Percentiles rank a stretch among this genome's conserved stretches.
phyloP scores from a whole-genome alignment of 2,329 filamentous ascomycete species.

The Arthrocladium fulminans region DNA sequence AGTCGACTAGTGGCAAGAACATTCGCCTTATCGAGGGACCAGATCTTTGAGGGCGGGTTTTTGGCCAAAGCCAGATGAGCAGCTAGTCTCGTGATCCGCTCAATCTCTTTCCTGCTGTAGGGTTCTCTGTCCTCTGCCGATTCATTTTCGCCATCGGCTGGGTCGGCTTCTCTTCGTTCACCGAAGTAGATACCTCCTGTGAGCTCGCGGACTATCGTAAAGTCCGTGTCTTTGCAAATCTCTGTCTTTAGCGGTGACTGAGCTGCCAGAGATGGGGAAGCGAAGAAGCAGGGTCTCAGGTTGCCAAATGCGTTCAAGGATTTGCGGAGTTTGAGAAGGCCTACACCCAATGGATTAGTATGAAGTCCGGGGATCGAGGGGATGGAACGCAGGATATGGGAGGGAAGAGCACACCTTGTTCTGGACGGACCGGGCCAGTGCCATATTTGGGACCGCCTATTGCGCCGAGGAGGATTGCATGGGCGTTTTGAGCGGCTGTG shows the following conservation, averaged over 20 bases:
- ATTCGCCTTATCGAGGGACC: constrained; percentile 92
- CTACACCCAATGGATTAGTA: neutral
- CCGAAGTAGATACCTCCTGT: constrained; percentile 95
- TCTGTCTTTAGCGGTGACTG: constrained; percentile 78
- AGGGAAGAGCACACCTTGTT: constrained; percentile 50
- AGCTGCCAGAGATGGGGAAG: constrained; percentile 73
- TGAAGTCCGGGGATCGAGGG: neutral
- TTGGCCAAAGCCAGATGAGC: constrained; percentile 70
- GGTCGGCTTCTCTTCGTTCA: constrained; percentile 66
- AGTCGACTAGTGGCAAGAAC: constrained; percentile 82
- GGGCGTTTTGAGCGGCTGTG: constrained; percentile 69
- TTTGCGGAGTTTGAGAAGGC: constrained; percentile 81
- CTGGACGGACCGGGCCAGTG: constrained; percentile 75
- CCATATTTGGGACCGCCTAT: constrained; percentile 98
- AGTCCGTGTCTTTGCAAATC: constrained; percentile 78
- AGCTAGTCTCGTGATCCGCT: constrained; percentile 75
- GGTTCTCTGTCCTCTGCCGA: constrained; percentile 73
- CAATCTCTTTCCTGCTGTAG: constrained; percentile 76
- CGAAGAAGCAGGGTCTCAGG: constrained; percentile 92
- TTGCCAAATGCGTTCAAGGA: constrained; percentile 92
- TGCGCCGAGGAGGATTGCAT: constrained; percentile 84
- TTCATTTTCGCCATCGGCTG: constrained; percentile 52
- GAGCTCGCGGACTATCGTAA: constrained; percentile 85
- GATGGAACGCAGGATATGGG: neutral
- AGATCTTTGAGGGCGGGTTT: constrained; percentile 67